Evolutionary conservation across 345 rosid species (phyloP).

Genomic region (Lepidium sativum): DNA sequence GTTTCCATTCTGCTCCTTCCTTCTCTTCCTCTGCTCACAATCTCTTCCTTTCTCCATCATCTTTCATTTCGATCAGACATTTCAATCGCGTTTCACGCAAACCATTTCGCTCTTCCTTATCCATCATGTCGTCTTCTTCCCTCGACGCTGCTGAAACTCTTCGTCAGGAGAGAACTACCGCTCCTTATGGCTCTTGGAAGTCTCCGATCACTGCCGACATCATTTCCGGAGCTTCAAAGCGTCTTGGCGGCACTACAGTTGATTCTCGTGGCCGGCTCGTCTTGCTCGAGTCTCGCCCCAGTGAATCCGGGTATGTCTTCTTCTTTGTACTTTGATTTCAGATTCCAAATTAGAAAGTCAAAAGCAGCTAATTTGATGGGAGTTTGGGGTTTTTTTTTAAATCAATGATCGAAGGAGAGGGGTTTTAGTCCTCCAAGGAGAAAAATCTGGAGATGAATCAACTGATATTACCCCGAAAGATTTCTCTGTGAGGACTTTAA

Average conservation of each 20-base stretch:
- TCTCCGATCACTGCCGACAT: slow-evolving; percentile 87
- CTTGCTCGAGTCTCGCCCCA: slow-evolving; percentile 85
- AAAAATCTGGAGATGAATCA: slow-evolving; percentile 45
- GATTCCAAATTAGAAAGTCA: not conserved
- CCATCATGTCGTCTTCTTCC: slow-evolving; percentile 56
- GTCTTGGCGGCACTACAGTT: slow-evolving; percentile 66
- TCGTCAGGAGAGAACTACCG: slow-evolving; percentile 29
- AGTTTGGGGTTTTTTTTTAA: not conserved
- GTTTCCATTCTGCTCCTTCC: slow-evolving; percentile 1
- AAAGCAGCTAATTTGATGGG: not conserved
- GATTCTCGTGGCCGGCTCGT: slow-evolving; percentile 62
- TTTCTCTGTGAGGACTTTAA: slow-evolving; percentile 60
- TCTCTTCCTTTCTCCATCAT: slow-evolving; percentile 8
- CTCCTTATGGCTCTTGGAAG: slow-evolving; percentile 92
- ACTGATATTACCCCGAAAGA: slow-evolving; percentile 76
- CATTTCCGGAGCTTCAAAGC: slow-evolving; percentile 75
- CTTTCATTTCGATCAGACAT: not conserved
- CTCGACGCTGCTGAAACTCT: not conserved
- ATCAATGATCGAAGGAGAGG: slow-evolving; percentile 39
- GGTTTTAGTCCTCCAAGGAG: slow-evolving; percentile 59
- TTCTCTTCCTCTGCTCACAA: not conserved
- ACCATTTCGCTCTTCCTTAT: not conserved
- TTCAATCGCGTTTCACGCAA: slow-evolving; percentile 8
- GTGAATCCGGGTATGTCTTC: slow-evolving; percentile 54
- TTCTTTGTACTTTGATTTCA: not conserved